These are phyloP conservation scores for Backusella luteola DNA, from an alignment of 192 early-diverging fungal genomes.

Conservation along the genomic window DNA sequence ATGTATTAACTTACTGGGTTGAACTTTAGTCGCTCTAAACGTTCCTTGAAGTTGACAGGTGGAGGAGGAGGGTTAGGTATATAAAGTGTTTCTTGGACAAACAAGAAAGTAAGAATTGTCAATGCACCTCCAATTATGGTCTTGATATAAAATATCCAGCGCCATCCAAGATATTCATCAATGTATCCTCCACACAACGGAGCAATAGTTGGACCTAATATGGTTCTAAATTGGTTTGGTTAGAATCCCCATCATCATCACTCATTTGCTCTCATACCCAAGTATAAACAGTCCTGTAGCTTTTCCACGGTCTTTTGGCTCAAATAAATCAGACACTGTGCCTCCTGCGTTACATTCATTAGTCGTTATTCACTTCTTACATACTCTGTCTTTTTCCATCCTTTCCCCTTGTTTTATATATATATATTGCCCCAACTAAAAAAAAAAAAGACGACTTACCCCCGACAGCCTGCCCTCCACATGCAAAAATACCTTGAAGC, in stretches of 20 bases:
- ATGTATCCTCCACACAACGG: constrained; percentile 42
- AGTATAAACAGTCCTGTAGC: constrained; percentile 31
- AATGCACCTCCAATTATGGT: constrained; percentile 53
- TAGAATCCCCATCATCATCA: background rate
- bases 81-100: constrained; percentile 58
- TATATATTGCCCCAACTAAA: too few species aligned
- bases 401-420: too few species aligned
- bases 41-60: constrained; percentile 6
- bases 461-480: constrained; percentile 31
- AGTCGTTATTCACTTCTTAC: too few species aligned
- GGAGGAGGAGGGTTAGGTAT: constrained; percentile 2
- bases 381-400: too few species aligned
- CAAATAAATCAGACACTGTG: constrained; percentile 37
- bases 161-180: constrained; percentile 33
- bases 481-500: constrained; percentile 29
- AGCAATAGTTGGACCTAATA: constrained; percentile 39
- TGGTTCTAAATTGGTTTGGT: constrained; percentile 10
- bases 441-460: background rate
- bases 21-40: constrained; percentile 21
- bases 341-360: constrained; percentile 10
- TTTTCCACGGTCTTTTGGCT: constrained; percentile 29
- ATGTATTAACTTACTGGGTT: constrained; percentile 15
- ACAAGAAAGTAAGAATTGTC: constrained; percentile 45
- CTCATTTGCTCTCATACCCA: constrained; percentile 17
- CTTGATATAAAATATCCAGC: constrained; percentile 58